A percentile compares a stretch with the other conserved stretches of the same genome.
phyloP scores from a whole-genome alignment of 140 eudicot species.

The Erigeron philadelphicus region DNA sequence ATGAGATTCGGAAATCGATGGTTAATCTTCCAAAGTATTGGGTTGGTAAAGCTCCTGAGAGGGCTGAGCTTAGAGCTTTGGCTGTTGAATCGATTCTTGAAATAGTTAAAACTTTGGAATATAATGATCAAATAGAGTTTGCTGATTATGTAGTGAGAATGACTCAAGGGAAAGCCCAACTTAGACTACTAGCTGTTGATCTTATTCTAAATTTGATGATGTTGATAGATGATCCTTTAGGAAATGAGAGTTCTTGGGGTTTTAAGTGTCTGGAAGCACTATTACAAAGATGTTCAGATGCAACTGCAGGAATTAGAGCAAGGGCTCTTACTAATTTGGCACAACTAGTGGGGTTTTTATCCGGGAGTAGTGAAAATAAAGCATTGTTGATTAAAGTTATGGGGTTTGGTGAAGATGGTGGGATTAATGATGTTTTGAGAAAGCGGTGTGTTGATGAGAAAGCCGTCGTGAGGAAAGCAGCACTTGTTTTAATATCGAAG shows the following conservation, averaged over 20 bases:
- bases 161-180: constrained; percentile 64
- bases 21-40: constrained; percentile 66
- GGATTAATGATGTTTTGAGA: constrained; percentile 48
- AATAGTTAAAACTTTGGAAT: constrained; percentile 56
- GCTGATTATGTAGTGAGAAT: constrained; percentile 70
- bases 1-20: constrained; percentile 49
- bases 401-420: constrained; percentile 50
- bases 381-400: constrained; percentile 47
- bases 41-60: constrained; percentile 70
- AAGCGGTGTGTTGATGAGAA: constrained; percentile 82
- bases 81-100: constrained; percentile 85
- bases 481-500: constrained; percentile 73
- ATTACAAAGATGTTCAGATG: constrained; percentile 70
- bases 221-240: constrained; percentile 42
- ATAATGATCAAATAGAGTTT: constrained; percentile 55
- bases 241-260: constrained; percentile 59
- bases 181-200: constrained; percentile 77
- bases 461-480: constrained; percentile 92
- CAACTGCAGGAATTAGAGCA: constrained; percentile 68
- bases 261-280: constrained; percentile 65
- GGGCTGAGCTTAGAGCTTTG: constrained; percentile 66
- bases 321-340: constrained; percentile 82
- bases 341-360: constrained; percentile 51
- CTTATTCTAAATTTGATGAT: constrained; percentile 50
- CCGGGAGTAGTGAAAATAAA: constrained; percentile 37